These are phyloP conservation scores for Metschnikowia hibisci DNA, from an alignment of 805 yeast species.

Conservation along the genomic window DNA sequence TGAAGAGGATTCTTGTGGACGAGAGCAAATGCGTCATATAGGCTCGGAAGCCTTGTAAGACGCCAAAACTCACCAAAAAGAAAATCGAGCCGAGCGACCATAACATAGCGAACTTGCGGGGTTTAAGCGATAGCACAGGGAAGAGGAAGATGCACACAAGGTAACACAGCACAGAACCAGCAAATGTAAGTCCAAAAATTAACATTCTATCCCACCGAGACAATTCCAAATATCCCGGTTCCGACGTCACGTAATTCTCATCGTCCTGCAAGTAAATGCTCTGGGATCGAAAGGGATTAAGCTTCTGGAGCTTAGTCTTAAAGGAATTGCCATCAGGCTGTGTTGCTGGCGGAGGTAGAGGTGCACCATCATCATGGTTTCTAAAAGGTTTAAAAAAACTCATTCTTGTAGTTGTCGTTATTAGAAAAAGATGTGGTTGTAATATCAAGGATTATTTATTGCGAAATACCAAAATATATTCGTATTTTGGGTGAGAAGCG, in stretches of 20 bases:
- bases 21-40: conserved; percentile 40
- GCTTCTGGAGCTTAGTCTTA: conserved; percentile 27
- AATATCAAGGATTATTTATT: not conserved
- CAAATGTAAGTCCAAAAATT: conserved; percentile 42
- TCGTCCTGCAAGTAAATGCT: conserved; percentile 41
- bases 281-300: conserved; percentile 38
- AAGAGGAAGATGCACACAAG: conserved; percentile 40
- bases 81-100: conserved; percentile 47
- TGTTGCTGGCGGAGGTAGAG: conserved; percentile 39
- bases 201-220: conserved; percentile 47
- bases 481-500: not conserved
- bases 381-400: conserved; percentile 36
- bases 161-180: conserved; percentile 40
- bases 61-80: conserved; percentile 45
- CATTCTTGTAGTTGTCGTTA: conserved; percentile 21
- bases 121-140: conserved; percentile 41
- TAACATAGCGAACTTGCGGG: conserved; percentile 43
- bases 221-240: conserved; percentile 42
- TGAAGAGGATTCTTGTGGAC: conserved; percentile 39
- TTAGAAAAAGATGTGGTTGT: not conserved
- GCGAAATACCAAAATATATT: not conserved
- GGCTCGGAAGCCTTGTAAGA: conserved; percentile 39
- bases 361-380: conserved; percentile 30
- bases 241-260: conserved; percentile 40
- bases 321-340: conserved; percentile 23